A percentile compares a stretch with the other conserved stretches of the same genome.
Evolutionary conservation across 176 grass and related monocot species (phyloP).

Genomic region (Aegilops longissima): DNA sequence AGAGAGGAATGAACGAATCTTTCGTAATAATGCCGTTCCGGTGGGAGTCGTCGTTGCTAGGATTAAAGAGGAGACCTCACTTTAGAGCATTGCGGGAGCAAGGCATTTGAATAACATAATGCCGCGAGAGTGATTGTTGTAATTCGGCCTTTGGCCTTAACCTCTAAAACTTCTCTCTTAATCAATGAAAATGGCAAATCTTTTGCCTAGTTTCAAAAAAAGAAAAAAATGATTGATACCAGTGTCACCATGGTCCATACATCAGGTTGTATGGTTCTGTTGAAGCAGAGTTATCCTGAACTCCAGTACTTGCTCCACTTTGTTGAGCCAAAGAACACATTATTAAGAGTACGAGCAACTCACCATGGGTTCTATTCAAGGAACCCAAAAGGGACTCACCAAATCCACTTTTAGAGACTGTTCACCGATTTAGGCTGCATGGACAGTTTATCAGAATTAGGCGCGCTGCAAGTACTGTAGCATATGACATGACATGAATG

Average conservation of each 20-base stretch:
- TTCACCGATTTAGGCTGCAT: not conserved
- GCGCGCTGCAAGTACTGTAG: not conserved
- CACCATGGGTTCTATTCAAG: not conserved
- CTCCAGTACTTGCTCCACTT: not conserved
- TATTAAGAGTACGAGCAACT: not conserved
- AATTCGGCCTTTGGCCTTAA: too few relatives aligned
- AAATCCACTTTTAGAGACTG: not conserved
- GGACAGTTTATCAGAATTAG: not conserved
- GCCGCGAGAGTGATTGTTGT: too few relatives aligned
- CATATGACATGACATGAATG: not conserved
- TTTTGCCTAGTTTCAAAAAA: too few relatives aligned
- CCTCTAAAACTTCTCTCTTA: too few relatives aligned
- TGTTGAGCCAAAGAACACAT: not conserved
- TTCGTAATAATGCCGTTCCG: too few relatives aligned
- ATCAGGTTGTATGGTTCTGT: constrained; percentile 12
- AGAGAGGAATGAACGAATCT: too few relatives aligned
- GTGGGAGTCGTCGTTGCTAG: too few relatives aligned
- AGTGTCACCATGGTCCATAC: not conserved
- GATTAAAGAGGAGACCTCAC: too few relatives aligned
- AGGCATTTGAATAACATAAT: too few relatives aligned
- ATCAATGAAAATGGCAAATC: too few relatives aligned
- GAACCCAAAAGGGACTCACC: not conserved
- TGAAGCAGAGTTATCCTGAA: not conserved
- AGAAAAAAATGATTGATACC: not conserved
- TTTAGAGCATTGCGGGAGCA: too few relatives aligned